Percentiles rank a stretch among this genome's conserved stretches.
phyloP scores from a whole-genome alignment of 176 grass and related monocot species.

The barley (Hordeum vulgare) region DNA sequence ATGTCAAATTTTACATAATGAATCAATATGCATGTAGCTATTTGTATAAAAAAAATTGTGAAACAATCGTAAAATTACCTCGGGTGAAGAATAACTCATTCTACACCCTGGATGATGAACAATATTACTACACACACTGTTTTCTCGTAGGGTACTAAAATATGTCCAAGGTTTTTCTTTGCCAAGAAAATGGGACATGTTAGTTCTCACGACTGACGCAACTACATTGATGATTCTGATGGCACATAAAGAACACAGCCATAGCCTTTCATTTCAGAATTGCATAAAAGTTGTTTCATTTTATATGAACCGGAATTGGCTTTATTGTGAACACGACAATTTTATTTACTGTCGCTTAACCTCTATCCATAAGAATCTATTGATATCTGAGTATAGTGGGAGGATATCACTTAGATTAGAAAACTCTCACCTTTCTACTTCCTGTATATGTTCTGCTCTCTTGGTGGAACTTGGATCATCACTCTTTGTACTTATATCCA shows the following conservation, averaged over 20 bases:
- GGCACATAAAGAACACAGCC: neutral
- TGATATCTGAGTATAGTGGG: neutral
- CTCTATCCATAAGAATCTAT: neutral
- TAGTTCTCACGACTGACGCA: neutral
- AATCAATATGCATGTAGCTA: no score
- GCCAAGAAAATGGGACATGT: neutral
- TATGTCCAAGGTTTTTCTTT: neutral
- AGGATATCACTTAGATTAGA: neutral
- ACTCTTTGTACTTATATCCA: neutral
- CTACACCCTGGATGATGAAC: no score
- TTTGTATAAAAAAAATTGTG: no score
- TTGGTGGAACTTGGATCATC: neutral
- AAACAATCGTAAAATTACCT: no score
- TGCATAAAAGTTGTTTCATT: slow-evolving; percentile 1
- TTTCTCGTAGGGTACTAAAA: neutral
- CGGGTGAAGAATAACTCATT: no score
- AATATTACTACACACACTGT: no score
- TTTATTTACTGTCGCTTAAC: neutral
- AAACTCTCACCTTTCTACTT: neutral
- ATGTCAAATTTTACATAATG: no score
- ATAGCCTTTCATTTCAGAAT: neutral
- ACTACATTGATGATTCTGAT: neutral
- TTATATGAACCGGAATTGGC: neutral
- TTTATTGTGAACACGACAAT: neutral
- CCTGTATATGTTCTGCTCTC: neutral